Evolutionary conservation across 2,329 filamentous ascomycete genomes (phyloP), one percentile per base, ranked within the genome.

Genomic region (Coniella vitis): DNA sequence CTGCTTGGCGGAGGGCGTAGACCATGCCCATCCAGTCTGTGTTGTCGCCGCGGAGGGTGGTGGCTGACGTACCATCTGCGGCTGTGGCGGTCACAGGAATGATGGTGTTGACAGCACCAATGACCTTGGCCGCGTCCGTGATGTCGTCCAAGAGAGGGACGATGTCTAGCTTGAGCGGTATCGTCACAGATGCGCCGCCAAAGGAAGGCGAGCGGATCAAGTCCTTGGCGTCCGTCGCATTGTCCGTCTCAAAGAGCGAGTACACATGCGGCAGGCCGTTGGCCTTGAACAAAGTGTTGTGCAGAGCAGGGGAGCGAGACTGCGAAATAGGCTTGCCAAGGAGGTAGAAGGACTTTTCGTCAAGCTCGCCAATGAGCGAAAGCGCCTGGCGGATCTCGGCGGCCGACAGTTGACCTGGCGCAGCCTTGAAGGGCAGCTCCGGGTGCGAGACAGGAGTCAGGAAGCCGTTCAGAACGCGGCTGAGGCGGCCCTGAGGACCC

Each of bases 1-100:
- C 87, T 2, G 81, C 83, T 37, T 79, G 79, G 49, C 78, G 80
- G 17, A 98, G 77, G 3, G 87, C 84, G 57, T 86, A 80, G 2
- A 86, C 81, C 82, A 98, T 98, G 54, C 93, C 93, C 60, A 82
- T 78, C 86, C 90, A 98, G 70, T 98, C 93, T 12, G 93, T 98
- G 67, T 98, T 98, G 63, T 90, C 87, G 38, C 93, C 93, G 14
- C 87, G 65, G 3, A 97, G 78, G 19, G 73, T 29, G 25, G 25
- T 29, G 25, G n/a, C 76, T 42, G 67, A 67, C 47, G 72, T 66
- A 4, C 69, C 71, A 3, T 65, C 70, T 7, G 68, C 63, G 21
- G 62, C 70, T 7, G 68, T 62, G 21, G 62, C 61, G 13, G 44
- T 42, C 3, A 79, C 62, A 0, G 86, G 83, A 22, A 95, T 80